Conservation (phyloP, 1,284 basidiomycete species). For the Leucoagaricus sp. region DNA sequence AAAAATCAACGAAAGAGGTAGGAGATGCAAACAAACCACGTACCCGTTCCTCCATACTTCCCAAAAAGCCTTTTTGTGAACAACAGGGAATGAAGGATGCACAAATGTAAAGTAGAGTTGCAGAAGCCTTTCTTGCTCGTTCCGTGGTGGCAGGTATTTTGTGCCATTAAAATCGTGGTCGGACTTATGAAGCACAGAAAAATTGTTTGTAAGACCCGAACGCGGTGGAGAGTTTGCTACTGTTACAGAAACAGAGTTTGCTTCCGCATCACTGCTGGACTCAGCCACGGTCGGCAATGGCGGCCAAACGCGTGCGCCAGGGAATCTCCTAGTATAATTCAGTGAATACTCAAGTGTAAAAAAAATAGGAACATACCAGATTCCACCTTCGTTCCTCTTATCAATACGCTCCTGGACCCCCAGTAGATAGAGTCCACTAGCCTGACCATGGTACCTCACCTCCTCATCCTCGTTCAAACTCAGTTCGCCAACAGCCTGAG, state of each 20-base stretch:
- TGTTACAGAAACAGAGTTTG: neutral
- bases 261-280: slow-evolving; percentile 12
- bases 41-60: slow-evolving; percentile 54
- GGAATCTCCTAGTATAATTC: slow-evolving; percentile 62
- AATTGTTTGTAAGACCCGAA: neutral
- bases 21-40: slow-evolving; percentile 22
- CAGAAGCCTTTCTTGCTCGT: slow-evolving; percentile 67
- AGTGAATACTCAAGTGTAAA: slow-evolving; percentile 6
- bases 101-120: slow-evolving; percentile 80
- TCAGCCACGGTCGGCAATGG: slow-evolving; percentile 45
- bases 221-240: neutral
- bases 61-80: slow-evolving; percentile 72
- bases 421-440: slow-evolving; percentile 78
- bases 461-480: slow-evolving; percentile 84
- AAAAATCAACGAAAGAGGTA: neutral
- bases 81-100: slow-evolving; percentile 71
- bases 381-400: slow-evolving; percentile 72
- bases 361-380: slow-evolving; percentile 55
- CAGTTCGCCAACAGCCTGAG: slow-evolving; percentile 78
- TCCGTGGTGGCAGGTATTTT: slow-evolving; percentile 50
- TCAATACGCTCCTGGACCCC: slow-evolving; percentile 61
- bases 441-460: slow-evolving; percentile 79
- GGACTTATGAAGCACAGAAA: neutral
- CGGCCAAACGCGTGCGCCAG: slow-evolving; percentile 83
- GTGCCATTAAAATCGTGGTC: slow-evolving; percentile 28